phyloP scores from a whole-genome alignment of 768 basidiomycete species.

The Saitozyma podzolica region DNA sequence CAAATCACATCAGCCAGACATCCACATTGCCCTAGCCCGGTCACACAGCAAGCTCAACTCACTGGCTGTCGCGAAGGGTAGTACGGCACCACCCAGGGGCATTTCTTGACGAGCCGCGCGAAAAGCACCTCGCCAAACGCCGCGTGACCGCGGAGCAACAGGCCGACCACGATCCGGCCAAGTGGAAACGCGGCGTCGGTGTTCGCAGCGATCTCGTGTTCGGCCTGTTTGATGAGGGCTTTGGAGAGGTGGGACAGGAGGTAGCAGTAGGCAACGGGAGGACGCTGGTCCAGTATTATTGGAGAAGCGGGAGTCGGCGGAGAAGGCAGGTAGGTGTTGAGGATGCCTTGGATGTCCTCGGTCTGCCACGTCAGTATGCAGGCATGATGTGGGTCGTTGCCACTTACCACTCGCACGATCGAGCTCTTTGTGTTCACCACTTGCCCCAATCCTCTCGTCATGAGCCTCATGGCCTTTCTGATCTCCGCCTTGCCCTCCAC shows the following conservation, averaged over 20 bases:
- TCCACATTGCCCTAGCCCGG: not conserved
- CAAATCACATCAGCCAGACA: not conserved
- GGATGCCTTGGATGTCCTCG: constrained; percentile 56
- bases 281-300: constrained; percentile 46
- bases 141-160: constrained; percentile 61
- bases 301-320: constrained; percentile 22
- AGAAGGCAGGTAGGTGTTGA: constrained; percentile 17
- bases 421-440: constrained; percentile 43
- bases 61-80: constrained; percentile 61
- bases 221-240: constrained; percentile 83
- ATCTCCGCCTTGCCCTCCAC: constrained; percentile 33
- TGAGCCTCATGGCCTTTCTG: constrained; percentile 40
- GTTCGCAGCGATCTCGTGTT: constrained; percentile 88
- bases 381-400: not conserved
- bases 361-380: constrained; percentile 28
- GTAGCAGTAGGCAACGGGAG: constrained; percentile 61
- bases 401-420: constrained; percentile 40
- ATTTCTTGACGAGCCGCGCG: constrained; percentile 80
- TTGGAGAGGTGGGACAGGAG: constrained; percentile 86
- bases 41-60: constrained; percentile 16
- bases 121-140: constrained; percentile 74
- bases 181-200: constrained; percentile 80
- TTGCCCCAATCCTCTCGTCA: constrained; percentile 47
- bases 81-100: constrained; percentile 80
- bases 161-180: constrained; percentile 69